Base-by-base conservation (phyloP, 352 stramenopile genomes). In the Phytophthora chlamydospora region DNA sequence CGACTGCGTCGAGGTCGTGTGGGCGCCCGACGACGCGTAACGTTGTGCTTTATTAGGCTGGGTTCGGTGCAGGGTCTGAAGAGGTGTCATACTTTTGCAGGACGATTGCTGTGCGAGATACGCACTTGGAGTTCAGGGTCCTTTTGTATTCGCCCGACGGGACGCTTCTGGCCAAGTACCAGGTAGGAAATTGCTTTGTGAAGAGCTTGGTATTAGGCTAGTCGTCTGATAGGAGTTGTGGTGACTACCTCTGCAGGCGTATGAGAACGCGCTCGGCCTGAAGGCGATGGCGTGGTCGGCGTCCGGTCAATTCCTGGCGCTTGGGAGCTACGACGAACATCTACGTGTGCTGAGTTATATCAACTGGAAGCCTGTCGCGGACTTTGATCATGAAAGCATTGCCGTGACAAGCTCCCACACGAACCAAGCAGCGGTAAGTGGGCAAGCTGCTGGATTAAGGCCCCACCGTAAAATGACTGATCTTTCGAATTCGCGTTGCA, bases 301-400 rank as follows among this genome's bases (percentile, higher is more conserved):
- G 2, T 88, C 80, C 3, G 86, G 86, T 2, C 79, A 93, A 47
- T 93, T 93, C 48, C 64, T 95, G 12, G 86, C 84, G 1, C 52
- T 95, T 3, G 86, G 86, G 0, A 92, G 84, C 53, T 95, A 83
- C 41, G 86, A 95, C 40, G 83, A 93, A 8, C 70, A 89, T 31
- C n/a, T 91, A 16, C 84, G 86, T 11, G 66, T 95, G 17, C 46
- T 95, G 6, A 93, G 79, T 38, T 73, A 93, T 47, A 63, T 92
- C 31, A 89, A 89, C 33, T 95, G 83, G 84, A 89, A 90, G 19
- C 73, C 79, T 0, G 71, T 93, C 17, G 84, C 71, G 0, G 81
- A 91, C 6, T 84, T 95, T 34, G 81, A 92, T 43, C 86, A 95
- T 35, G 73, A 89, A 40, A 73, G 32, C 9, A 44, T 90, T 11